Conservation (phyloP, 2,329 filamentous ascomycete genomes). For the Colletotrichum liaoningense region DNA sequence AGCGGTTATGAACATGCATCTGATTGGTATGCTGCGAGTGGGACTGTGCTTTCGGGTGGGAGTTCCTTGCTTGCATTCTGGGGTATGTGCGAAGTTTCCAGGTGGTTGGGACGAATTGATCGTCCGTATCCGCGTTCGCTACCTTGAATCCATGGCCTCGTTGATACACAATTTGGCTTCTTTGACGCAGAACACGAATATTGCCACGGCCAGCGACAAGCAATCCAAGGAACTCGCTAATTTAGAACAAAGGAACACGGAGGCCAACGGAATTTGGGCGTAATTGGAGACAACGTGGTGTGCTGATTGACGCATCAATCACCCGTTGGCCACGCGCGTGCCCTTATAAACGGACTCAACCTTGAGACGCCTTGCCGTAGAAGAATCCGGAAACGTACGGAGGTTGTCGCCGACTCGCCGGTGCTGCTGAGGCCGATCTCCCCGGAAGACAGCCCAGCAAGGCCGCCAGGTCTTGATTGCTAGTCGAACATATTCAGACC, state of each 20-base stretch:
- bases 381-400: conserved; percentile 4
- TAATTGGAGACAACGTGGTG: conserved; percentile 27
- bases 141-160: neutral
- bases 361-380: conserved; percentile 16
- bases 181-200: neutral
- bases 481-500: neutral
- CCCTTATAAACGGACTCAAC: conserved; percentile 10
- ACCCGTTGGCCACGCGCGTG: conserved; percentile 12
- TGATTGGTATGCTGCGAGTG: conserved; percentile 5
- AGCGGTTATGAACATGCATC: neutral
- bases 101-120: conserved; percentile 25
- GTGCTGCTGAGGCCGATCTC: neutral
- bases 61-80: conserved; percentile 10
- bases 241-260: neutral
- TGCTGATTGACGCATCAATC: conserved; percentile 15
- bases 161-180: neutral
- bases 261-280: neutral
- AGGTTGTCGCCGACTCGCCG: conserved; percentile 1
- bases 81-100: conserved; percentile 23
- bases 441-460: neutral
- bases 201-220: neutral
- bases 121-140: neutral
- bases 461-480: neutral
- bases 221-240: neutral
- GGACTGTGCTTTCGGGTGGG: conserved; percentile 1